phyloP scores from a whole-genome alignment of 2,329 filamentous ascomycete genomes.

The Venturia oleaginea region DNA sequence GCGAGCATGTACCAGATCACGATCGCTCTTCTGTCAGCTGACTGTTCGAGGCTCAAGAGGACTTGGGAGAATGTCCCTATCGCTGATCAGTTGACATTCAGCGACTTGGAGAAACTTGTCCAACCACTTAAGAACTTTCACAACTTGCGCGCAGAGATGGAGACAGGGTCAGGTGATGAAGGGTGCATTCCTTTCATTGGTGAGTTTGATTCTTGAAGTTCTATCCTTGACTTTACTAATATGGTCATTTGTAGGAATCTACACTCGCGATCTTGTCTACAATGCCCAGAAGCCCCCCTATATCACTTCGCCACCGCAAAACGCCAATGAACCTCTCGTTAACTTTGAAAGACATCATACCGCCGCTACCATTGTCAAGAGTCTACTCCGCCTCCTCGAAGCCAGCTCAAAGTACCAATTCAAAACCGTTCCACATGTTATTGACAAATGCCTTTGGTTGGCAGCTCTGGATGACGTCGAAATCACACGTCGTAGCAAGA shows the following conservation, averaged over 20 bases:
- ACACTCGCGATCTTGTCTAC: conserved; percentile 75
- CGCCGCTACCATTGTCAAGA: conserved; percentile 70
- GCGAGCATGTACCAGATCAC: conserved; percentile 75
- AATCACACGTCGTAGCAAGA: conserved; percentile 36
- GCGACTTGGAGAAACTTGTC: conserved; percentile 61
- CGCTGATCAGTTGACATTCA: conserved; percentile 56
- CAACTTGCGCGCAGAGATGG: conserved; percentile 71
- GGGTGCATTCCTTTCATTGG: conserved; percentile 80
- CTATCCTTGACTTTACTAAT: conserved; percentile 16
- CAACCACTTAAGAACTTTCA: conserved; percentile 72
- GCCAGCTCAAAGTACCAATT: conserved; percentile 68
- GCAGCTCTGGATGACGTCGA: conserved; percentile 68
- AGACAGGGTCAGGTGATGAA: conserved; percentile 52
- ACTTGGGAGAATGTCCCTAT: conserved; percentile 65
- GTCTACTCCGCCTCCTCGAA: conserved; percentile 67
- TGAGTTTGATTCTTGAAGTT: conserved; percentile 30
- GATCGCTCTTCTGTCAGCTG: conserved; percentile 65
- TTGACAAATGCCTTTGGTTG: conserved; percentile 79
- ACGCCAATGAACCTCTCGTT: conserved; percentile 53
- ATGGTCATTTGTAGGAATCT: conserved; percentile 44
- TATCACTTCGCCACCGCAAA: conserved; percentile 53
- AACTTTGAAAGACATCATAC: conserved; percentile 78
- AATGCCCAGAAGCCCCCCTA: conserved; percentile 71
- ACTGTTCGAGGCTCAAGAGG: conserved; percentile 55
- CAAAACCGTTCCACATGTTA: conserved; percentile 64